phyloP scores from a whole-genome alignment of 1,139 yeast genomes.

The Wickerhamomyces sp. region DNA sequence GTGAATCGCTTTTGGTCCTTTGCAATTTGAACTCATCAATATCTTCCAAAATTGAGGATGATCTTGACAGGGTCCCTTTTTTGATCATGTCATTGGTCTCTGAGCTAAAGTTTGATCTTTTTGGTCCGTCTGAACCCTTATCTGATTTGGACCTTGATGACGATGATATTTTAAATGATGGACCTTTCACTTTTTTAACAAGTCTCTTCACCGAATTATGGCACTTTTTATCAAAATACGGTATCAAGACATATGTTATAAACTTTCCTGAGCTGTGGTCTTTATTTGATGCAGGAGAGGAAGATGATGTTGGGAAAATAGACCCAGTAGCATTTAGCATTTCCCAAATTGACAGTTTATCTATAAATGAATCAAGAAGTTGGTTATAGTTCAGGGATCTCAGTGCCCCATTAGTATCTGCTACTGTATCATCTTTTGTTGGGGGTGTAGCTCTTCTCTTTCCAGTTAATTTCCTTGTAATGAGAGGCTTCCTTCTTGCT shows the following conservation, averaged over 20 bases:
- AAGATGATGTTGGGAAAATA: neutral
- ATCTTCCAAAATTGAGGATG: constrained; percentile 16
- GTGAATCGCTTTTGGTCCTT: constrained; percentile 33
- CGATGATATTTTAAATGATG: constrained; percentile 30
- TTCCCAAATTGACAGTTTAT: constrained; percentile 54
- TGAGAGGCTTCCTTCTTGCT: constrained; percentile 21
- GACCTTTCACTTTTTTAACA: constrained; percentile 47
- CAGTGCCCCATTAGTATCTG: too few relatives aligned
- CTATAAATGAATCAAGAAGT: constrained; percentile 42
- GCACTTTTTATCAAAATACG: constrained; percentile 46
- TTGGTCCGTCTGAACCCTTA: constrained; percentile 1
- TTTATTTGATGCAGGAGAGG: constrained; percentile 16
- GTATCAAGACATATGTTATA: constrained; percentile 49
- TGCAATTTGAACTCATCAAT: constrained; percentile 26
- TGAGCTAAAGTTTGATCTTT: constrained; percentile 7
- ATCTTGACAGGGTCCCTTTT: constrained; percentile 16
- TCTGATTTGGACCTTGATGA: neutral
- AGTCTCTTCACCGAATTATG: constrained; percentile 45
- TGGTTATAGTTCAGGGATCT: constrained; percentile 21
- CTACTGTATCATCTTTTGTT: constrained; percentile 34
- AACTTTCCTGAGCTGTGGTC: constrained; percentile 43
- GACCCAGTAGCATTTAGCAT: constrained; percentile 36
- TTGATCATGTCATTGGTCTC: constrained; percentile 12
- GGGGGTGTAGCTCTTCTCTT: constrained; percentile 29
- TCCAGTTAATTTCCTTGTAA: constrained; percentile 36